Evolutionary conservation across 345 rosid genomes (phyloP), one percentile per base, ranked within the genome.

Genomic region (Rhodamnia argentea): DNA sequence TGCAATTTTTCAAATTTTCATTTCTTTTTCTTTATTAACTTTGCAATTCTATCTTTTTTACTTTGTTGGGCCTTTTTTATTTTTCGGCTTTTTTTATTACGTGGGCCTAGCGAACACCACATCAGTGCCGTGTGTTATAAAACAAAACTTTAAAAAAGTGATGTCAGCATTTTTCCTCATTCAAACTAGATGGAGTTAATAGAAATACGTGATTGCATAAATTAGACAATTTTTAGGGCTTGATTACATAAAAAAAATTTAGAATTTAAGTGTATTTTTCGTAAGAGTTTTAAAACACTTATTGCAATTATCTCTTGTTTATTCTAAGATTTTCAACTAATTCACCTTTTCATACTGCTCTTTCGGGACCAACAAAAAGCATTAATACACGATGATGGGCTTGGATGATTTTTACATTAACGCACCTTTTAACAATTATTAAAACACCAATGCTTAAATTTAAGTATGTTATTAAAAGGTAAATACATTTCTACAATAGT

Each of bases 251-350:
- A 37, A n/a, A 60, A 60, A 0, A 0, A 13, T 60, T 60, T n/a
- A n/a, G 2, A 2, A 60, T 60, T 60, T 13, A 6, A 60, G 11
- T 60, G 6, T 59, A n/a, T n/a, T 13, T 13, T 59, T 13, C 18
- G 3, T 59, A 32, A 0, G 27, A 59, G 4, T 59, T 59, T n/a
- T n/a, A 0, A 59, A 26, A 59, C 51, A 47, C 51, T 47, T 47
- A 47, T 10, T 47, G 51, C 51, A n/a, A 0, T 60, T 60, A 0
- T 59, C 0, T n/a, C 1, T 13, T 0, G 2, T 13, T n/a, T 0
- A 2, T 60, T 13, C 0, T 60, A 13, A 0, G 18, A 60, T 60
- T 60, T 60, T n/a, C 37, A 60, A 60, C 37, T 60, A 26, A 60
- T 16, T 60, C 18, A 6, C 14, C 13, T n/a, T 59, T 59, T 59